Evolutionary conservation across 768 basidiomycete species (phyloP).

Genomic region (Termitomyces sp.): DNA sequence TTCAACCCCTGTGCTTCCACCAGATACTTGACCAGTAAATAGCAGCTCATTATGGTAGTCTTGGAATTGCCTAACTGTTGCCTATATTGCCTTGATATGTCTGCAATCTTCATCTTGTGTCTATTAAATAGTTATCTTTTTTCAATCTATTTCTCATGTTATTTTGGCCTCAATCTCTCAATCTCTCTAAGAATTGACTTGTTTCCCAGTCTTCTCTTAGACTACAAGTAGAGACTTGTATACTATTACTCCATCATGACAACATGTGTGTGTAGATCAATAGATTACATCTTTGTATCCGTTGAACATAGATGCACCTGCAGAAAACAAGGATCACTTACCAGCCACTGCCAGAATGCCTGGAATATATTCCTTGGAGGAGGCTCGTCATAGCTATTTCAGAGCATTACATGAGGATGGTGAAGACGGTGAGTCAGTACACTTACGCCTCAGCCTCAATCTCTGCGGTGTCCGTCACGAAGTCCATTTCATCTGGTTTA

Average conservation of each 20-base stretch:
- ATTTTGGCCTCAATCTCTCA: too few species aligned
- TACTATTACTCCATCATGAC: not conserved
- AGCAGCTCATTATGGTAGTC: too few species aligned
- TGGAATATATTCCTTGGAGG: conserved; percentile 65
- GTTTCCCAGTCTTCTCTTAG: too few species aligned
- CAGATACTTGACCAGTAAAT: too few species aligned
- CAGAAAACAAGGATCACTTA: conserved; percentile 32
- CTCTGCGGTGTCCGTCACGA: conserved; percentile 61
- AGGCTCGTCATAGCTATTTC: conserved; percentile 56
- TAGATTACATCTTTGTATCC: not conserved
- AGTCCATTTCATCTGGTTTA: conserved; percentile 75
- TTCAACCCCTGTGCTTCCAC: too few species aligned
- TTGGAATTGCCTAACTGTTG: too few species aligned
- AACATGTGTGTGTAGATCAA: not conserved
- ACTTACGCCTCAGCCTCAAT: conserved; percentile 61
- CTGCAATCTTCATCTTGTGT: too few species aligned
- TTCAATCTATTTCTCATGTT: too few species aligned
- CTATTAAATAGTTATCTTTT: too few species aligned
- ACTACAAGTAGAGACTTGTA: too few species aligned
- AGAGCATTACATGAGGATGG: not conserved
- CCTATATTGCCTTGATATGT: too few species aligned
- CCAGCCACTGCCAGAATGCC: conserved; percentile 77
- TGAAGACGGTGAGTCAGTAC: not conserved
- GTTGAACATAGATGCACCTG: not conserved
- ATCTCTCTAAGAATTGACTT: too few species aligned